phyloP scores from a whole-genome alignment of 352 stramenopile genomes.

The Pythium insidiosum region DNA sequence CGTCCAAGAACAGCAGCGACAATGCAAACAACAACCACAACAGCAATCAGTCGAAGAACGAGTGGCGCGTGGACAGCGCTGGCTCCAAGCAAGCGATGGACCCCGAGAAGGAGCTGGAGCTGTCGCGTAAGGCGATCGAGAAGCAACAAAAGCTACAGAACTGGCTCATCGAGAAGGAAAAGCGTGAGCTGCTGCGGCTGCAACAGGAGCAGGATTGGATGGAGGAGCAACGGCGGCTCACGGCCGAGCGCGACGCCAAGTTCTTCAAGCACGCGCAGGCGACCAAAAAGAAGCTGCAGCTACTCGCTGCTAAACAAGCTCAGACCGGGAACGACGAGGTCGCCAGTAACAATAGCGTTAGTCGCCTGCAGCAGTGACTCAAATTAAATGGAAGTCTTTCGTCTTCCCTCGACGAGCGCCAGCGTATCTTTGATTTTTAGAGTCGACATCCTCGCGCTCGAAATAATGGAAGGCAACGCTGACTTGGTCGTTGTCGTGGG shows the following conservation, averaged over 20 bases:
- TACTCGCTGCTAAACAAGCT: slow-evolving; percentile 20
- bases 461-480: too few species aligned
- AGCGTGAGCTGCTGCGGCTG: slow-evolving; percentile 71
- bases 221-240: slow-evolving; percentile 54
- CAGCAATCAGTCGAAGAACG: background rate
- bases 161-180: slow-evolving; percentile 87
- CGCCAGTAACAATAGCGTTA: too few species aligned
- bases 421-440: too few species aligned
- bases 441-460: too few species aligned
- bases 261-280: slow-evolving; percentile 70
- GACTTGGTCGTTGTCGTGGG: too few species aligned
- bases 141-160: slow-evolving; percentile 87
- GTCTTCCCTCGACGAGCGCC: too few species aligned
- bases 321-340: too few species aligned
- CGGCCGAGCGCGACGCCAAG: slow-evolving; percentile 65
- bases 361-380: too few species aligned
- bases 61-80: slow-evolving; percentile 4
- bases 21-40: slow-evolving; percentile 19
- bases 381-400: too few species aligned
- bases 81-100: slow-evolving; percentile 16
- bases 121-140: slow-evolving; percentile 76
- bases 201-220: slow-evolving; percentile 70
- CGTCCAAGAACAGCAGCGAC: background rate
- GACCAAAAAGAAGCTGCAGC: slow-evolving; percentile 67
- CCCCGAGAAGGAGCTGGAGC: slow-evolving; percentile 54